Conservation (phyloP, 257 asterid species). For the Solanum arcanum region DNA sequence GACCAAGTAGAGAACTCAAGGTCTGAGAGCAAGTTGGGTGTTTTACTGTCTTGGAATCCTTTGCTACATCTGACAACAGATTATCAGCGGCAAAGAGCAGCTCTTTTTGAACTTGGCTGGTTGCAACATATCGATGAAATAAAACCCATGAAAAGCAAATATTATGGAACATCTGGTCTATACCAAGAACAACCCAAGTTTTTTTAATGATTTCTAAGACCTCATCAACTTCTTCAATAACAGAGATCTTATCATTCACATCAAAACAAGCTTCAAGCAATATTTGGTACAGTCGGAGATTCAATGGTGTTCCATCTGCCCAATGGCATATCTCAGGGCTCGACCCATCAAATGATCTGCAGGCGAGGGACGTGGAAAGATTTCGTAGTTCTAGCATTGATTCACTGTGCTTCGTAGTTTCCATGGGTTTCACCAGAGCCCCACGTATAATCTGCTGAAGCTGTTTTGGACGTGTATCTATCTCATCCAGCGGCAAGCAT, state of each 20-base stretch:
- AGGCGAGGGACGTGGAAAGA: conserved; percentile 49
- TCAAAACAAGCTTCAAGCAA: conserved; percentile 81
- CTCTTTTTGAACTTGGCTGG: conserved; percentile 57
- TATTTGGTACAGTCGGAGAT: conserved; percentile 53
- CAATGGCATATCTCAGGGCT: conserved; percentile 66
- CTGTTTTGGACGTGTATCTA: conserved; percentile 35
- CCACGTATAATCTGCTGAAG: conserved; percentile 44
- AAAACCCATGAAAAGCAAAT: conserved; percentile 79
- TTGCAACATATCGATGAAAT: conserved; percentile 40
- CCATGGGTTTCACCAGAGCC: conserved; percentile 51
- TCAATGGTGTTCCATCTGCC: conserved; percentile 90
- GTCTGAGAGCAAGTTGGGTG: conserved; percentile 47
- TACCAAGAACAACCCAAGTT: conserved; percentile 76
- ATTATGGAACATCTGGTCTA: conserved; percentile 53
- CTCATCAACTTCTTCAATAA: conserved; percentile 85
- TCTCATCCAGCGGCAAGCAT: conserved; percentile 40
- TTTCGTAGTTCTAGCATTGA: conserved; percentile 43
- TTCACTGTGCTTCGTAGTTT: conserved; percentile 56
- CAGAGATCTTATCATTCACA: conserved; percentile 46
- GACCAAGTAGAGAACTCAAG: conserved; percentile 26
- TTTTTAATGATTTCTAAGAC: conserved; percentile 71
- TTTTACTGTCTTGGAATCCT: conserved; percentile 29
- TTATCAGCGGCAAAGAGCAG: conserved; percentile 58
- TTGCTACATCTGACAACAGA: conserved; percentile 53
- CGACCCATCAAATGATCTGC: conserved; percentile 74